Evolutionary conservation across 2,329 filamentous ascomycete genomes (phyloP), one percentile per base, ranked within the genome.

Genomic region (Emericellopsis atlantica): DNA sequence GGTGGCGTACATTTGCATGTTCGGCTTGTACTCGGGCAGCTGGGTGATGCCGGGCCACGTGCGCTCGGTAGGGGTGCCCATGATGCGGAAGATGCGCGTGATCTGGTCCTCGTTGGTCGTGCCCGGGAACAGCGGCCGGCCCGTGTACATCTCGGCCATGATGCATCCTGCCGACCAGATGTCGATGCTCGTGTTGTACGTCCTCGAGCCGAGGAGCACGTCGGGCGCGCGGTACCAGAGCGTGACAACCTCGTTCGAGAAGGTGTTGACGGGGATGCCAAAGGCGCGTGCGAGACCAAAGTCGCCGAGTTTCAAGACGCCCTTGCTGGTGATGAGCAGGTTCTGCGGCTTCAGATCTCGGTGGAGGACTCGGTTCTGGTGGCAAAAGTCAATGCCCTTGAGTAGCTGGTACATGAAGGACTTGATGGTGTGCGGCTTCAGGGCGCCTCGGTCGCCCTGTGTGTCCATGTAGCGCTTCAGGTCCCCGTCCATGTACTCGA

Each of bases 141-240:
- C 92, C 0, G 90, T 95, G 62, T 93, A 96, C 88, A 98, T 95
- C 65, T 98, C 92, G 9, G 92, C 92, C 92, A 98, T 96, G 69
- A 98, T 98, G 62, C 92, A 98, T 43, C 92, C 92, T 6, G 92
- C 92, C 6, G 87, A 95, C 92, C 92, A 98, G 58, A 98, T 96
- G 56, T 98, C 92, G 60, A 98, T 96, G 64, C 87, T 94, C n/a
- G 92, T 98, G 65, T 95, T 98, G 68, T 98, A 98, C 18, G 92
- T 96, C 49, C 92, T 73, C 53, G 84, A 92, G 40, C 92, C 92
- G 36, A 98, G 75, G 40, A 98, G 74, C 37, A 98, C 92, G 54
- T 98, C 92, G 1, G 92, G 92, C 1, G 92, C 92, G 35, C 92
- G 84, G 61, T 98, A 98, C 90, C 90, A 96, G 15, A 96, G 72